Base-by-base conservation (phyloP, 805 yeast genomes). In the Myxozyma neotropica region DNA sequence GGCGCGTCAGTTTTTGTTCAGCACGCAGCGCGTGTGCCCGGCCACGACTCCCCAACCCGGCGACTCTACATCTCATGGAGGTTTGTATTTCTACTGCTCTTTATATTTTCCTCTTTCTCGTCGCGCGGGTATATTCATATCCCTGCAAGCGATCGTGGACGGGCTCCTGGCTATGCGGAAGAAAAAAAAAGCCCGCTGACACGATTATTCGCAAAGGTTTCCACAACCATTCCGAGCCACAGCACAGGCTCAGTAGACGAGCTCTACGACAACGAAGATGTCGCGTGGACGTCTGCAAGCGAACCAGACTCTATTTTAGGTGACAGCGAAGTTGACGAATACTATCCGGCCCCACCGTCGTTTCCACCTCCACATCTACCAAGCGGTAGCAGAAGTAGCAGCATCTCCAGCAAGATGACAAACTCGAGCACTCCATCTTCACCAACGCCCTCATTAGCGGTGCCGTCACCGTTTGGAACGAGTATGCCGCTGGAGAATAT, bases 401-500 rank as follows among this genome's bases (percentile, higher is more conserved):
- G 48, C 15, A 12, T 44, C 15, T 12, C 5, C n/a, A 17, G 23
- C 21, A 29, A 46, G 21, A 17, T 46, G 50, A 24, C 43, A 17
- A 13, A 23, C 4, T 10, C 27, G 21, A 36, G 52, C 21, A 24
- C 51, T 21, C 50, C 61, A 1, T 10, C 49, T 21, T 17, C 51
- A 24, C 50, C 61, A 1, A 13, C 49, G 27, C 21, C 61, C 23
- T 35, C 49, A 21, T 23, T 51, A 29, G 21, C 57, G 17, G 42
- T 27, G 29, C 26, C 52, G 7, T 26, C 57, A 26, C 42, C 57
- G 26, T 35, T 42, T 23, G 46, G 39, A 52, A 38, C 52, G 12
- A 24, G 54, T 6, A 27, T 53, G 58, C 63, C 63, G 6, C 45
- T 58, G 15, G 59, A 58, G 23, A 55, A 49, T 33, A 58, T 58